Conservation (phyloP, 441 rosid genomes). For the Sinapis alba region DNA sequence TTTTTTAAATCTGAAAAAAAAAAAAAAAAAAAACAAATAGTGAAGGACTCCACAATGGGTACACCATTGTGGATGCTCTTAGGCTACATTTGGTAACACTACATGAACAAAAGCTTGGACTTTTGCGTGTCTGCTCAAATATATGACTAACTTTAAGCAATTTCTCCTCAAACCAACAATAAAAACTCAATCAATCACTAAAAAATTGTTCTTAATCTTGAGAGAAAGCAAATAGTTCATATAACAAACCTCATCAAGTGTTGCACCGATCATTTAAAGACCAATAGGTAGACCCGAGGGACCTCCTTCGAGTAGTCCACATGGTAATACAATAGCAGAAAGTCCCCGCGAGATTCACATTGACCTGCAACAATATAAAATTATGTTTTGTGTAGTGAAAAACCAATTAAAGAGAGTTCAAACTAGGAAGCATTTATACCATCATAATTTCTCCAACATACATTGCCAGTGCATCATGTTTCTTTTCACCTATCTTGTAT, state of each 20-base stretch:
- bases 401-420: neutral
- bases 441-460: constrained; percentile 93
- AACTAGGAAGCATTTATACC: constrained; percentile 41
- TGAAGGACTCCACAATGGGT: too few relatives aligned
- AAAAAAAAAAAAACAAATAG: too few relatives aligned
- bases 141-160: neutral
- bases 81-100: neutral
- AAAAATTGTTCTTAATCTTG: neutral
- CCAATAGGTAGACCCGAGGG: constrained; percentile 80
- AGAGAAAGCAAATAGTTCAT: neutral
- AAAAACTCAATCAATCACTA: neutral
- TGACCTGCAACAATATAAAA: constrained; percentile 55
- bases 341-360: constrained; percentile 86
- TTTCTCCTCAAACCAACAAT: neutral
- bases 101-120: neutral
- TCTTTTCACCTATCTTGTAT: constrained; percentile 92
- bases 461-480: constrained; percentile 85
- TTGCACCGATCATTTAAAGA: constrained; percentile 88
- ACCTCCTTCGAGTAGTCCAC: constrained; percentile 83
- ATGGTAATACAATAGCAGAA: constrained; percentile 90
- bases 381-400: neutral
- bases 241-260: constrained; percentile 74
- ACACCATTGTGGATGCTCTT: too few relatives aligned
- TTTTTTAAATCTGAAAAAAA: too few relatives aligned
- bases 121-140: neutral